Base-by-base conservation (phyloP, 257 asterid species). In the Cinchona pubescens region DNA sequence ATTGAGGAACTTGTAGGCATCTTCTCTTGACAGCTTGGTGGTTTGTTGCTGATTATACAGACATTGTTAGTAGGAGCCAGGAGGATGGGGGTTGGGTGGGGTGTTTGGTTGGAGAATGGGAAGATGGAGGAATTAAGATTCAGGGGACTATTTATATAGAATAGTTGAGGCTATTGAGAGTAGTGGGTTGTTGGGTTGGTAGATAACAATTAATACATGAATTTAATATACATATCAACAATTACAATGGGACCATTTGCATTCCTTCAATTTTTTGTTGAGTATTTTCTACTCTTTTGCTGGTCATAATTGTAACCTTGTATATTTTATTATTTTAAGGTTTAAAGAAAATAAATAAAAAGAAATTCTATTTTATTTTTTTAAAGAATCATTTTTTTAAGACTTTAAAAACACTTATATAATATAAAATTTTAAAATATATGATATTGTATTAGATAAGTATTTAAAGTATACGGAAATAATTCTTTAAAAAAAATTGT, bases 1-100 rank as follows among this genome's bases (percentile, higher is more conserved):
- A 0, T 82, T 74, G 72, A 88, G 87, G 49, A 78, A 67, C 61
- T 77, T 80, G 88, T 74, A 82, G 21, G 90, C 87, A n/a, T 80
- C 83, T 32, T 74, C 64, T 73, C 53, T 37, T 84, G 86, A 78
- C 9, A 49, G 58, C 59, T 51, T 8, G 48, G 21, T 16, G 56
- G 23, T 35, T 45, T 79, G 74, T 11, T 34, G 69, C 19, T 83
- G n/a, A n/a, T n/a, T n/a, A n/a, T n/a, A n/a, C 64, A 49, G 83
- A 69, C 84, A 79, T 79, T 48, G 43, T 25, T 12, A 48, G 42
- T 16, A 25, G 48, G 12, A 32, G 61, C n/a, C 37, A 3, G 49
- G 35, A 29, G 42, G 2, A 7, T 1, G 62, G 14, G 15, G 15
- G 32, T n/a, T 14, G 14, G 7, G 62, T 14, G 1, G 60, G 5